Conservation (phyloP, 306 rosid genomes). For the Trifolium pratense region DNA sequence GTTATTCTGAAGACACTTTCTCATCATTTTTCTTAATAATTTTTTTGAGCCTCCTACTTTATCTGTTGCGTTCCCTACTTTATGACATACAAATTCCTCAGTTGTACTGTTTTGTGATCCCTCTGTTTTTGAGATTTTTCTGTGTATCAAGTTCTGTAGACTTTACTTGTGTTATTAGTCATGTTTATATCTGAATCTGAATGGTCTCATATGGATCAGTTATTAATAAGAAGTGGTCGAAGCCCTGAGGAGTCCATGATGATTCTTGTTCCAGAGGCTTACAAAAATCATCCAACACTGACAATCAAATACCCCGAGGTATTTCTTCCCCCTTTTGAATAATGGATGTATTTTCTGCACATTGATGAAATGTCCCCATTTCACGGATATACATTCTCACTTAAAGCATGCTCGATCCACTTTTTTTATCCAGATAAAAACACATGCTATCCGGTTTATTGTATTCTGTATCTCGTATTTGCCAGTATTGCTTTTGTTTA, state of each 20-base stretch:
- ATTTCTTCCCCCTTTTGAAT: constrained; percentile 10
- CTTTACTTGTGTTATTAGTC: constrained; percentile 36
- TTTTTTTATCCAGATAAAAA: constrained; percentile 11
- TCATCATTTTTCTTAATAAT: too few relatives aligned
- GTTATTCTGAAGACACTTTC: background rate
- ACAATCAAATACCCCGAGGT: constrained; percentile 95
- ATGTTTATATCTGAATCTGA: constrained; percentile 39
- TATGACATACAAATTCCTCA: constrained; percentile 16
- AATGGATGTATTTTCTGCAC: constrained; percentile 18
- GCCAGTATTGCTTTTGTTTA: constrained; percentile 19
- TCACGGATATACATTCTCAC: constrained; percentile 4
- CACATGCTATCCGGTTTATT: constrained; percentile 14
- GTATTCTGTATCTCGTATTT: constrained; percentile 19
- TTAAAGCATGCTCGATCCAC: constrained; percentile 22
- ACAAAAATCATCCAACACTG: constrained; percentile 95
- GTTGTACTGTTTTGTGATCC: constrained; percentile 26
- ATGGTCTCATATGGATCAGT: constrained; percentile 56
- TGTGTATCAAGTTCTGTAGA: constrained; percentile 26
- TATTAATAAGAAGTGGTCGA: constrained; percentile 93
- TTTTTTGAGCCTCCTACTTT: background rate
- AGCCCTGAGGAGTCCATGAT: constrained; percentile 92
- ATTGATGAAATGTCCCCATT: constrained; percentile 10
- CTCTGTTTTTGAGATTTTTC: constrained; percentile 27
- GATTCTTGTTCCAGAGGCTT: constrained; percentile 99
- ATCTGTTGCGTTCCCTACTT: constrained; percentile 12